phyloP scores from a whole-genome alignment of 192 early-diverging fungal species.

The Coemansia sp. region DNA sequence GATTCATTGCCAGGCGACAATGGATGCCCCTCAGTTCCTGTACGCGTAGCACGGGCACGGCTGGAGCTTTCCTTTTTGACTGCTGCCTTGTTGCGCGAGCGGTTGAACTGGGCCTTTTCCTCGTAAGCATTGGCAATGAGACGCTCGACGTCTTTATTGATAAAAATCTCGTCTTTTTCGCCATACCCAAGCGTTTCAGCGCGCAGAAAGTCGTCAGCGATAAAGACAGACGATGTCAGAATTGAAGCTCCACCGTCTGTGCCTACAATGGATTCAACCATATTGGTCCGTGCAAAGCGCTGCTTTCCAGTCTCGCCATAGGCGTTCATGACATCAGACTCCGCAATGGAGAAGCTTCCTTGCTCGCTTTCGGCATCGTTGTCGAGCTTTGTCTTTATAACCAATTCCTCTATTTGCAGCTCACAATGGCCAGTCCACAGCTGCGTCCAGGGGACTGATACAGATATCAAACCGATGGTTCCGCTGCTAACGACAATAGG shows the following conservation, averaged over 20 bases:
- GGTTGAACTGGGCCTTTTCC: slow-evolving; percentile 43
- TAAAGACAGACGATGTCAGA: slow-evolving; percentile 78
- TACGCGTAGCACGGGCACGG: neutral
- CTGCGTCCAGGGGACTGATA: slow-evolving; percentile 80
- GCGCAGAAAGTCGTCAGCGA: slow-evolving; percentile 87
- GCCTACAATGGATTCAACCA: slow-evolving; percentile 49
- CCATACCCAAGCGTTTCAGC: slow-evolving; percentile 64
- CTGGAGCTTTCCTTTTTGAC: neutral
- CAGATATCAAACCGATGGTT: slow-evolving; percentile 67
- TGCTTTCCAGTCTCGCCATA: slow-evolving; percentile 14
- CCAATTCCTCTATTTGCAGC: slow-evolving; percentile 71
- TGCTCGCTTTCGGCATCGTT: slow-evolving; percentile 13
- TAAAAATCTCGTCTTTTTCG: slow-evolving; percentile 61
- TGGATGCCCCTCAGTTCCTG: neutral
- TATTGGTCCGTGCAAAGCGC: slow-evolving; percentile 12
- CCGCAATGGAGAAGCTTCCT: slow-evolving; percentile 3
- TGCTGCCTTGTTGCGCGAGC: slow-evolving; percentile 20
- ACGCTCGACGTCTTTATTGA: slow-evolving; percentile 57
- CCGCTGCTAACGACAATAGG: slow-evolving; percentile 75
- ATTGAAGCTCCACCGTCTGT: slow-evolving; percentile 67
- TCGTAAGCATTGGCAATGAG: slow-evolving; percentile 52
- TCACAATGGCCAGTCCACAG: slow-evolving; percentile 80
- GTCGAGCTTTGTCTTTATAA: slow-evolving; percentile 53
- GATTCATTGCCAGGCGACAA: neutral
- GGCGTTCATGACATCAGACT: slow-evolving; percentile 5